Percentiles rank a stretch among this genome's conserved stretches.
Conservation (phyloP, 2,329 filamentous ascomycete species). For the Tolypocladium tropicale region DNA sequence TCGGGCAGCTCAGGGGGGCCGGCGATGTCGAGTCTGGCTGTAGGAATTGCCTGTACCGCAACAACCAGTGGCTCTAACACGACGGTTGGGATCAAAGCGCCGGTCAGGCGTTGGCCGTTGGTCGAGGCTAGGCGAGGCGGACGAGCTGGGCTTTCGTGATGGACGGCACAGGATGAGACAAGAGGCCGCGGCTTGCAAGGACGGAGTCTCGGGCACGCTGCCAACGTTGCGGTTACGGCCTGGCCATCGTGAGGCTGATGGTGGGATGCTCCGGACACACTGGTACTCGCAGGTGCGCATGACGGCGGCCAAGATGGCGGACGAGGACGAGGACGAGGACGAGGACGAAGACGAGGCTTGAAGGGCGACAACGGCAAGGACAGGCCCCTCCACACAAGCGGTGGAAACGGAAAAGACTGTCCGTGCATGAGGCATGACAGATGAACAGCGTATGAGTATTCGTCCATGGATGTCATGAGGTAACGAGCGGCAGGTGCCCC, state of each 20-base stretch:
- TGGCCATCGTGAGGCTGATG: background rate
- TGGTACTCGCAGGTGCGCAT: too few species aligned
- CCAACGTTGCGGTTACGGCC: background rate
- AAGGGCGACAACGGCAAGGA: background rate
- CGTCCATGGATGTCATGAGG: too few species aligned
- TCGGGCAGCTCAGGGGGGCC: background rate
- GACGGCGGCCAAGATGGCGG: background rate
- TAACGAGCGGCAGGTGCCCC: too few species aligned
- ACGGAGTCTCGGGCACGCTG: background rate
- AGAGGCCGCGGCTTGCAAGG: background rate
- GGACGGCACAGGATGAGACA: slow-evolving; percentile 1
- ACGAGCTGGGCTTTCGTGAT: slow-evolving; percentile 1
- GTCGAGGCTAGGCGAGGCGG: slow-evolving; percentile 4
- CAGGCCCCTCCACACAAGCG: background rate
- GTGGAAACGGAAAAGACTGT: too few species aligned
- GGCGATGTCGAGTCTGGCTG: too few species aligned
- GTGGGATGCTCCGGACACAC: background rate
- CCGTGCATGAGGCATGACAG: too few species aligned
- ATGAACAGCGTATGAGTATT: too few species aligned
- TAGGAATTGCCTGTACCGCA: background rate
- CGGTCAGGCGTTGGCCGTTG: too few species aligned
- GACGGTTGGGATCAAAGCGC: background rate
- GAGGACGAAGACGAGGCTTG: background rate
- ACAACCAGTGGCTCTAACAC: background rate
- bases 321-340: background rate